Conservation (phyloP, 2,329 filamentous ascomycete species). For the Penicillium fuscoglaucum region DNA sequence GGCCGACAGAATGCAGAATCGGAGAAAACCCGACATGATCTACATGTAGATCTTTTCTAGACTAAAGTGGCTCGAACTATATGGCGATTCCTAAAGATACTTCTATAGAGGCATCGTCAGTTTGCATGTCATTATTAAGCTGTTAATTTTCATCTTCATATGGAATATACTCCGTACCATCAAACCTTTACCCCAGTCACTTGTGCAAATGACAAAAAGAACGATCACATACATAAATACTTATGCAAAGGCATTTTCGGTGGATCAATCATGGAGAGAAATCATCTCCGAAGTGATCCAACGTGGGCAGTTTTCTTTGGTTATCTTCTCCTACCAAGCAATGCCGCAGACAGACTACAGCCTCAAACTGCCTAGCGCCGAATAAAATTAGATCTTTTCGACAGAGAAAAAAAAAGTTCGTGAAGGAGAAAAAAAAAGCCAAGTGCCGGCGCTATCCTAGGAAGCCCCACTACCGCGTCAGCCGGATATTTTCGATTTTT, state of each 20-base stretch:
- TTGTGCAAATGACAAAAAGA: neutral
- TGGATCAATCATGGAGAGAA: neutral
- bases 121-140: neutral
- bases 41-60: neutral
- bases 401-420: neutral
- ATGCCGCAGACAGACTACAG: neutral
- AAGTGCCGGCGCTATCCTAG: conserved; percentile 20
- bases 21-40: neutral
- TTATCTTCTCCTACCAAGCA: neutral
- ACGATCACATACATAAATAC: neutral
- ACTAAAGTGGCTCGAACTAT: neutral
- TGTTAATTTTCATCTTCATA: too few species aligned
- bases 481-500: conserved; percentile 8
- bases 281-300: neutral
- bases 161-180: neutral
- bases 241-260: neutral
- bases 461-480: conserved; percentile 24
- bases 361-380: neutral
- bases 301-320: neutral
- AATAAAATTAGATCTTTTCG: neutral
- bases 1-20: neutral
- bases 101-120: neutral
- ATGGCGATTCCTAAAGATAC: neutral
- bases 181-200: neutral
- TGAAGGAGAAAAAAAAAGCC: conserved; percentile 1